Percentiles rank a stretch among this genome's conserved stretches.
Evolutionary conservation across 139 green algal genomes (phyloP).

Genomic region (Penium margaritaceum): DNA sequence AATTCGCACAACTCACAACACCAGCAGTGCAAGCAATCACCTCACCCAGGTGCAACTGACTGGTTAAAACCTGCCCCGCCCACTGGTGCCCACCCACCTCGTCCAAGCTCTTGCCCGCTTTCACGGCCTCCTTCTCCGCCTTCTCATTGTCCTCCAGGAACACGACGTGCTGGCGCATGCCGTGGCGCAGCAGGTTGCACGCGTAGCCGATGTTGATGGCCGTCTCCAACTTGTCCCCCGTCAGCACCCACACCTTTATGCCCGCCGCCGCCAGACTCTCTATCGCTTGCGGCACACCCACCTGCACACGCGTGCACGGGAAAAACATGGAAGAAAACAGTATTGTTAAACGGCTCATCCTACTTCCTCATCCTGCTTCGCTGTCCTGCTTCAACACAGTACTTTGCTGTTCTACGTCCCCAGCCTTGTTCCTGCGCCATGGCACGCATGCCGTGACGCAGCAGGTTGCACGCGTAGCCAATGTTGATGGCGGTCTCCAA

Average conservation of each 20-base stretch:
- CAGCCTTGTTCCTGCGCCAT: too few relatives aligned
- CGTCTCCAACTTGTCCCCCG: slow-evolving; percentile 62
- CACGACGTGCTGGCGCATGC: slow-evolving; percentile 28
- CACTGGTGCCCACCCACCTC: too few relatives aligned
- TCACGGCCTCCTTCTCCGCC: not conserved
- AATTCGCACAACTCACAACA: too few relatives aligned
- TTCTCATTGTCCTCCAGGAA: slow-evolving; percentile 15
- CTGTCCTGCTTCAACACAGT: too few relatives aligned
- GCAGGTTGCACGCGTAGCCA: slow-evolving; percentile 57
- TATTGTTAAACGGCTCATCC: too few relatives aligned
- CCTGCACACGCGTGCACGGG: too few relatives aligned
- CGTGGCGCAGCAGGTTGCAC: slow-evolving; percentile 28
- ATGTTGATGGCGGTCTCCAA: slow-evolving; percentile 68
- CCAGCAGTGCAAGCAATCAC: too few relatives aligned
- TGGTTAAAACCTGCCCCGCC: too few relatives aligned
- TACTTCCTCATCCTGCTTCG: too few relatives aligned
- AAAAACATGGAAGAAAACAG: too few relatives aligned
- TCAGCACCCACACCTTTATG: slow-evolving; percentile 62
- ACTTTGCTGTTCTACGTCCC: too few relatives aligned
- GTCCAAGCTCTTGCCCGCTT: not conserved
- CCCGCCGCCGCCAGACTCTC: slow-evolving; percentile 59
- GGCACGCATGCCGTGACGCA: slow-evolving; percentile 48
- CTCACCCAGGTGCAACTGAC: too few relatives aligned
- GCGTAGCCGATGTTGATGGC: slow-evolving; percentile 47
- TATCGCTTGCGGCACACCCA: slow-evolving; percentile 85